Base-by-base conservation (phyloP, 176 grass and related monocot species). In the Miscanthus lutarioriparius region DNA sequence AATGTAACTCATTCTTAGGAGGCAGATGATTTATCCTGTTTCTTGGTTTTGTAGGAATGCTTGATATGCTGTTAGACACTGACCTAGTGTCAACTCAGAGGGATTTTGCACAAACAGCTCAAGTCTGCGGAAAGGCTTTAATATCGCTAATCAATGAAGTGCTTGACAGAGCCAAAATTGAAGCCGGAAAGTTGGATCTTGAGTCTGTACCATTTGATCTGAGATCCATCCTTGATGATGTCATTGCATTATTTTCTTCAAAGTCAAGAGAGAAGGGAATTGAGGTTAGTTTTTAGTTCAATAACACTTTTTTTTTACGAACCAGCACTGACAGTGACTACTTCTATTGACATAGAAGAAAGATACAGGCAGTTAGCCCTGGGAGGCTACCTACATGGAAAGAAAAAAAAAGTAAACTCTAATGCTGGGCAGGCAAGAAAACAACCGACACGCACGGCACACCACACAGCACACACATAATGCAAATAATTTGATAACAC, bases 61-160 rank as follows among this genome's bases (percentile, higher is more conserved):
- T 99, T 87, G 93, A 96, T 91, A 99, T 99, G 91, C 84, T 99
- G 74, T 79, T 99, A 84, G 91, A 91, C 63, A 99, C 96, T 78
- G 87, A 85, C 45, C 81, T 96, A 76, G 94, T 87, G 41, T 77
- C 88, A 78, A 96, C 90, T 51, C 96, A 99, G 54, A 91, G 82
- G 40, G 96, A 99, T 89, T 99, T 82, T 89, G 91, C 96, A 1
- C 93, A 96, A 90, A 99, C 96, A 78, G 96, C 93, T 85, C 96
- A 96, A 71, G 67, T 84, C 27, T 99, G 96, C 74, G 96, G 96
- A 88, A 99, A 93, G 43, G 86, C 91, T 39, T 86, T 99, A 64
- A 94, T 99, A 74, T 96, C 91, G 62, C 82, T 99, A 51, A 99
- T 99, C 23, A 99, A 99, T 64, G 91, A 96, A 91, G 96, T 99